Percentiles rank a stretch among this genome's conserved stretches.
phyloP scores from a whole-genome alignment of 140 eudicot genomes.

The Stevia rebaudiana region DNA sequence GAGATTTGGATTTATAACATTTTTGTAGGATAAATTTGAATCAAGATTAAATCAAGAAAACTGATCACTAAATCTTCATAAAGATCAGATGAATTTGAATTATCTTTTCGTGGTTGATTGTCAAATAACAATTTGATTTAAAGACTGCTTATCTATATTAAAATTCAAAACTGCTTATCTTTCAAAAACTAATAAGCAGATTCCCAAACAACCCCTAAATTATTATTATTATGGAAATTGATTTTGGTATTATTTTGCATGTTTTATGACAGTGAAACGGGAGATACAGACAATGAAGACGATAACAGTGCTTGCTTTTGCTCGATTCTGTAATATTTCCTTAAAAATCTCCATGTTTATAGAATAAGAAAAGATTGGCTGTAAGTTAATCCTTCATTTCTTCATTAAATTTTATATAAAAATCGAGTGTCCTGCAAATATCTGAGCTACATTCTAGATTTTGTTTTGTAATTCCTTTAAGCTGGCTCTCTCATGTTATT shows the following conservation, averaged over 20 bases:
- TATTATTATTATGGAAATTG: background rate
- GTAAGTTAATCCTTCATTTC: slow-evolving; percentile 30
- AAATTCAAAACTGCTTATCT: background rate
- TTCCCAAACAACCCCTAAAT: background rate
- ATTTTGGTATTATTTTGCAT: slow-evolving; percentile 10
- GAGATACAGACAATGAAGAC: slow-evolving; percentile 49
- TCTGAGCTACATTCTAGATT: slow-evolving; percentile 25
- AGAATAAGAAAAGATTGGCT: slow-evolving; percentile 22
- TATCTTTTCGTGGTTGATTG: background rate
- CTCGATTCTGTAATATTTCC: slow-evolving; percentile 48
- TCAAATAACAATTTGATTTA: background rate
- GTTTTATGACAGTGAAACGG: slow-evolving; percentile 45
- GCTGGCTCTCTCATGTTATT: slow-evolving; percentile 25
- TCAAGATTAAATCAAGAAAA: slow-evolving; percentile 7
- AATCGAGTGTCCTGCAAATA: slow-evolving; percentile 28
- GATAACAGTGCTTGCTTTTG: slow-evolving; percentile 53
- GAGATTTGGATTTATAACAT: background rate
- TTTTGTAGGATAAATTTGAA: slow-evolving; percentile 11
- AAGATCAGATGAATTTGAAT: slow-evolving; percentile 10
- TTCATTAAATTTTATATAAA: slow-evolving; percentile 30
- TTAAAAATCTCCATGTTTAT: slow-evolving; percentile 16
- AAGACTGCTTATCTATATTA: background rate
- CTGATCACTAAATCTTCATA: slow-evolving; percentile 8
- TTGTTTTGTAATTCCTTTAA: slow-evolving; percentile 22
- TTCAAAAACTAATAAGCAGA: background rate